Conservation (phyloP, 768 basidiomycete species). For the Tulasnella sp. region DNA sequence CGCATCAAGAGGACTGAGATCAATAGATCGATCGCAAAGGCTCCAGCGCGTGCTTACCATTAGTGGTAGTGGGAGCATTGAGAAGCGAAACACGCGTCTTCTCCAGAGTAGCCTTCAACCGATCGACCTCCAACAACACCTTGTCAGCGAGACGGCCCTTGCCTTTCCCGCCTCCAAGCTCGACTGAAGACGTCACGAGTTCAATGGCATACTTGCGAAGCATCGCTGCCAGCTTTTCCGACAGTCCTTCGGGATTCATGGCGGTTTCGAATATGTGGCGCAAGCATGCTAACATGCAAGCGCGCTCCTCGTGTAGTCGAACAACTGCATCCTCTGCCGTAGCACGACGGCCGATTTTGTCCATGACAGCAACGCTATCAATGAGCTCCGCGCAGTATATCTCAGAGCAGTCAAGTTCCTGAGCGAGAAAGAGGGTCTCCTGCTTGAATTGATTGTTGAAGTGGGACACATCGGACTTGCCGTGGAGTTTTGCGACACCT, state of each 20-base stretch:
- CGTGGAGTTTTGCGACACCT: conserved; percentile 58
- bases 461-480: conserved; percentile 41
- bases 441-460: conserved; percentile 70
- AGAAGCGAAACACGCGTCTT: conserved; percentile 34
- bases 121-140: conserved; percentile 53
- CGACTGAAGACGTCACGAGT: conserved; percentile 7
- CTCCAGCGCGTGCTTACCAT: conserved; percentile 35
- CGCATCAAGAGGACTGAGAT: neutral
- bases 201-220: conserved; percentile 31
- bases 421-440: conserved; percentile 65
- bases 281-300: conserved; percentile 58
- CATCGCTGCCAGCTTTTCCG: conserved; percentile 15
- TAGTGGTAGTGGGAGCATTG: conserved; percentile 44
- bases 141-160: conserved; percentile 36
- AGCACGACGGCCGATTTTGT: conserved; percentile 44
- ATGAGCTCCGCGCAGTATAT: conserved; percentile 54
- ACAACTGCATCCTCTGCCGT: conserved; percentile 54
- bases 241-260: conserved; percentile 17
- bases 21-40: conserved; percentile 27
- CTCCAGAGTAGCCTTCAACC: conserved; percentile 43
- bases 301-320: conserved; percentile 56
- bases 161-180: conserved; percentile 15
- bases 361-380: conserved; percentile 28
- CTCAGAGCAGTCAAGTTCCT: conserved; percentile 73
- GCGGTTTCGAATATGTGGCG: conserved; percentile 56